Evolutionary conservation across 2,329 filamentous ascomycete genomes (phyloP).

Genomic region (Trichoderma sp.): DNA sequence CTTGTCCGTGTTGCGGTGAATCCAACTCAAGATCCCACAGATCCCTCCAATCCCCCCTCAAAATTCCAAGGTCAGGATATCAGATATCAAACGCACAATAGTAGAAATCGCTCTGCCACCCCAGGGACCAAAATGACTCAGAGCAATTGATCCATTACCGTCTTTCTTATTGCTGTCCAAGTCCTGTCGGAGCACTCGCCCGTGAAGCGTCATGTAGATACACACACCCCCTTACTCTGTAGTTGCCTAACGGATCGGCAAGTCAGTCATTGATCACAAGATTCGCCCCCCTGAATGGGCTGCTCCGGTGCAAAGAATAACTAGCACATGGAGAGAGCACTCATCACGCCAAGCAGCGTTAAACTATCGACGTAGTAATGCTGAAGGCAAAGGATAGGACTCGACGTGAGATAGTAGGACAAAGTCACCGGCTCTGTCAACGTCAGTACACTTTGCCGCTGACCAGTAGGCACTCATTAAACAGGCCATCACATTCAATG

Average conservation of each 20-base stretch:
- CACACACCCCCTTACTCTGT: background rate
- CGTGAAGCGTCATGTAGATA: background rate
- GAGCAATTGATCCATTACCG: background rate
- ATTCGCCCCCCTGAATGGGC: background rate
- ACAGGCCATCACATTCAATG: background rate
- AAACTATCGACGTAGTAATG: background rate
- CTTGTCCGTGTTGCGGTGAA: background rate
- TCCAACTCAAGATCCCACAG: background rate
- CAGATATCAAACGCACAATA: background rate
- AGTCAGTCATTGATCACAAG: background rate
- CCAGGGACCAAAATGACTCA: background rate
- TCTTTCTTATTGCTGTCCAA: background rate
- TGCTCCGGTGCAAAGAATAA: background rate
- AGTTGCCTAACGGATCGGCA: background rate
- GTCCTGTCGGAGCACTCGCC: background rate
- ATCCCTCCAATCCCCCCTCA: background rate
- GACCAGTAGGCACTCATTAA: background rate
- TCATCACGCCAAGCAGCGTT: background rate
- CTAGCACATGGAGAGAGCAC: background rate
- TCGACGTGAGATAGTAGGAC: background rate
- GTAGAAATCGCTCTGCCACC: background rate
- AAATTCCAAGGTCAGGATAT: background rate
- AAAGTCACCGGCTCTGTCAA: background rate
- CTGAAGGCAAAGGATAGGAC: background rate
- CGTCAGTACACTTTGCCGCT: background rate